Evolutionary conservation across 345 rosid genomes (phyloP).

Genomic region (Bretschneidera sinensis): DNA sequence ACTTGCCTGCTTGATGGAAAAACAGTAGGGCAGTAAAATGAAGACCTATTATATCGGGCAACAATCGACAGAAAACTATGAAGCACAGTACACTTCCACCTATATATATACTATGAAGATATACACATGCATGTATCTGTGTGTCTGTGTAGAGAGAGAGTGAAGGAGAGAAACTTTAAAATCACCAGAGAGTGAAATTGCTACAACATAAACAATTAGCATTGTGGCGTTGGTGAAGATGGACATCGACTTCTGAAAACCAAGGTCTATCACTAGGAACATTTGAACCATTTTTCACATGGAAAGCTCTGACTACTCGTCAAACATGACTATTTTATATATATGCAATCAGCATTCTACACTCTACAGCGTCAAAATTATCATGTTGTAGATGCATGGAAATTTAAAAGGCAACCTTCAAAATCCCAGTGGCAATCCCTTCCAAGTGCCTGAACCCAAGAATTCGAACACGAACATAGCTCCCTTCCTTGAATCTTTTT

Average conservation of each 20-base stretch:
- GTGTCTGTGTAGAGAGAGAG: too few species aligned
- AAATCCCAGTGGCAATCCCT: conserved; percentile 82
- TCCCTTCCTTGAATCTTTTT: conserved; percentile 78
- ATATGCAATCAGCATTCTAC: neutral
- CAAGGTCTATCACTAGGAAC: neutral
- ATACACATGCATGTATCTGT: too few species aligned
- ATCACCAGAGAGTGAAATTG: neutral
- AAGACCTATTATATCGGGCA: neutral
- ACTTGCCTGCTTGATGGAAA: conserved; percentile 56
- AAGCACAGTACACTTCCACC: too few species aligned
- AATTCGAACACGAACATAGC: conserved; percentile 74
- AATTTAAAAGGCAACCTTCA: conserved; percentile 56
- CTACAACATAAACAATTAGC: neutral
- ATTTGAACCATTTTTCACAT: neutral
- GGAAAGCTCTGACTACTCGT: neutral
- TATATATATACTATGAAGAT: too few species aligned
- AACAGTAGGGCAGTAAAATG: neutral
- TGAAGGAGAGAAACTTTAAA: too few species aligned
- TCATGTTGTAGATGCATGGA: neutral
- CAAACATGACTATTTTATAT: too few species aligned
- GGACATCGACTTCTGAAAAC: neutral
- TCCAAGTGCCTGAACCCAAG: conserved; percentile 83
- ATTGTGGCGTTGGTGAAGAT: neutral
- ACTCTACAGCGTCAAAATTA: neutral
- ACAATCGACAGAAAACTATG: neutral